Base-by-base conservation (phyloP, 2,329 filamentous ascomycete genomes). In the Epichloe gansuensis region DNA sequence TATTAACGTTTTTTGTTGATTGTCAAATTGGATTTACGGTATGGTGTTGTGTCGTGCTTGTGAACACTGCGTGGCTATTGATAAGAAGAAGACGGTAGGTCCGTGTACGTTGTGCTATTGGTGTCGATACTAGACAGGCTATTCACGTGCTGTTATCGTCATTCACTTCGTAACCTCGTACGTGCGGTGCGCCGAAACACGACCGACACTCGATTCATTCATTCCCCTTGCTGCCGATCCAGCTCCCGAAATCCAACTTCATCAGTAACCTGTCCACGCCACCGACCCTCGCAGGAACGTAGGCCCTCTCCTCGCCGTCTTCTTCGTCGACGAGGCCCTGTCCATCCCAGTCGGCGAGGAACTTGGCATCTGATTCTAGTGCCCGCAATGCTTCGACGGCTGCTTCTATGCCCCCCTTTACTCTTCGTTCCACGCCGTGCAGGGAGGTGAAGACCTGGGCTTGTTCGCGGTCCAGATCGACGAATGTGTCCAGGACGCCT, bases 261-360 rank as follows among this genome's bases (percentile, higher is more conserved):
- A 95, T 95, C 63, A 96, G 67, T 63, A 96, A 68, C 53, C 87
- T 75, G 69, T 95, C 89, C 45, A 96, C 81, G 1, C 89, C 87
- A 0, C 87, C 87, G 3, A 88, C 79, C 54, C 85, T 81, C 55
- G 80, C 76, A 1, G 88, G 85, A 34, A 83, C 74, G 64, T 87
- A 95, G 55, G 58, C 62, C 50, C 60, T 59, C 31, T 60, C 61
- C 40, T 65, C 64, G 39, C 67, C 68, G 0, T 71, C 74, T 40
- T 71, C 70, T 35, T 76, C 73, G 39, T 64, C 61, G 21, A 60
- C 59, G 23, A 56, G 58, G 9, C 52, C 60, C 17, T 63, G 64
- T 35, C 65, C 66, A 54, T 74, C 72, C 59, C 71, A 69, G 49
- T 74, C 68, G 48, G 66, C 71, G 47, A 73, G 65, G 55, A 77